Percentiles rank a stretch among this genome's conserved stretches.
Conservation (phyloP, 306 rosid genomes). For the Rosa lucieae region DNA sequence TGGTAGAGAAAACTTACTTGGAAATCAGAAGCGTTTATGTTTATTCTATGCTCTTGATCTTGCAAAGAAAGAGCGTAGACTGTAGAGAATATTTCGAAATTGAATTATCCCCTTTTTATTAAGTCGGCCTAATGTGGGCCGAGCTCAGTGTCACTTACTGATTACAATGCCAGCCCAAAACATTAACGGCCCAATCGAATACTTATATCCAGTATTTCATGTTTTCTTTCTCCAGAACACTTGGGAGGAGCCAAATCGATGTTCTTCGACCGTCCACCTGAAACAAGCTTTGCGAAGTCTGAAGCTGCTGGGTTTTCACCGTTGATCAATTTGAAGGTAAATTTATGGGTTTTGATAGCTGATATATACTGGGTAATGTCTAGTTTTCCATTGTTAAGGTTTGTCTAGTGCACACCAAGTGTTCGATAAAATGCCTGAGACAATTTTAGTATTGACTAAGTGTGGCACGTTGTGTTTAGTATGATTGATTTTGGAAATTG, state of each 20-base stretch:
- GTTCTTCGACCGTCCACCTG: slow-evolving; percentile 8
- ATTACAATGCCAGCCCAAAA: not conserved
- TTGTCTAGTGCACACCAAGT: not conserved
- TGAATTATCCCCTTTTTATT: no score
- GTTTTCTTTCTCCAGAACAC: not conserved
- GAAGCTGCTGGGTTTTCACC: not conserved
- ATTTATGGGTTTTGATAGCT: not conserved
- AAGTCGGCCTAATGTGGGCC: not conserved
- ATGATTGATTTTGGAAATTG: not conserved
- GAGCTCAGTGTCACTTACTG: not conserved
- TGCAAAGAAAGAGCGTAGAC: not conserved
- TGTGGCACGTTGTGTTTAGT: no score
- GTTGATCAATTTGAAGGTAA: not conserved
- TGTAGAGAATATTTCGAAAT: not conserved
- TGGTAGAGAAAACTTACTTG: not conserved
- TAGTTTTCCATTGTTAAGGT: not conserved
- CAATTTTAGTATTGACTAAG: not conserved
- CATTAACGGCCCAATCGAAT: not conserved
- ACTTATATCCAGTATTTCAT: not conserved
- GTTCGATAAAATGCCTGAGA: not conserved
- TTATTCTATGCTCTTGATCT: not conserved
- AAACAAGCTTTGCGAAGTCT: not conserved
- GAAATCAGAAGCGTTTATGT: not conserved
- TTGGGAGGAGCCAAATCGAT: not conserved
- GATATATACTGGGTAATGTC: not conserved